These are phyloP conservation scores for Aspergillus alliaceus DNA, from an alignment of 2,329 filamentous ascomycete species.

Conservation along the genomic window DNA sequence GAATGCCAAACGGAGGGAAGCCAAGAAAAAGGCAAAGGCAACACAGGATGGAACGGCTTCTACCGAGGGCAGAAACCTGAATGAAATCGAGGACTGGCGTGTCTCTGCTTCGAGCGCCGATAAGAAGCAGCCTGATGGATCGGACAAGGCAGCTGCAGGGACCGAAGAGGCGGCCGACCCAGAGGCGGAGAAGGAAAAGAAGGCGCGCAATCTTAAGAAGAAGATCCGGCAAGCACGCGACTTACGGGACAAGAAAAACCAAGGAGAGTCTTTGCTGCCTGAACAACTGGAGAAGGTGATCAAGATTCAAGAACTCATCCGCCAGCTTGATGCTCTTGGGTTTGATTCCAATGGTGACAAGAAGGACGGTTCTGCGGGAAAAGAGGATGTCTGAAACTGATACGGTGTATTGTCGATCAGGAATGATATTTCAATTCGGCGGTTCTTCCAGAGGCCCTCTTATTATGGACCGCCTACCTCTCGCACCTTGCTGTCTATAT, in stretches of 20 bases:
- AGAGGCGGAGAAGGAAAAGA: conserved; percentile 84
- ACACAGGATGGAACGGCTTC: conserved; percentile 55
- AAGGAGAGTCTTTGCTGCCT: conserved; percentile 77
- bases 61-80: conserved; percentile 23
- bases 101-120: conserved; percentile 16
- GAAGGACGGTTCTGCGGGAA: conserved; percentile 33
- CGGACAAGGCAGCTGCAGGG: conserved; percentile 24
- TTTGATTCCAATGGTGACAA: conserved; percentile 77
- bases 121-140: conserved; percentile 27
- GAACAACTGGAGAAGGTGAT: conserved; percentile 98
- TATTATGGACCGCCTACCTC: not conserved
- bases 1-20: conserved; percentile 78
- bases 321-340: conserved; percentile 81
- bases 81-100: conserved; percentile 35
- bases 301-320: conserved; percentile 90
- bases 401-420: not conserved
- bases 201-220: conserved; percentile 86
- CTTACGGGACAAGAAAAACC: conserved; percentile 85
- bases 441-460: not conserved
- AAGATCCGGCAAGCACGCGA: conserved; percentile 93
- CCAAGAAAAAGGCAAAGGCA: conserved; percentile 60
- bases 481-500: not conserved
- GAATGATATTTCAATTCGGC: not conserved
- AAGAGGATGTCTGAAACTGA: conserved; percentile 6
- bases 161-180: conserved; percentile 55